Conservation (phyloP, 805 yeast species). For the Lipomyces anomalus region DNA sequence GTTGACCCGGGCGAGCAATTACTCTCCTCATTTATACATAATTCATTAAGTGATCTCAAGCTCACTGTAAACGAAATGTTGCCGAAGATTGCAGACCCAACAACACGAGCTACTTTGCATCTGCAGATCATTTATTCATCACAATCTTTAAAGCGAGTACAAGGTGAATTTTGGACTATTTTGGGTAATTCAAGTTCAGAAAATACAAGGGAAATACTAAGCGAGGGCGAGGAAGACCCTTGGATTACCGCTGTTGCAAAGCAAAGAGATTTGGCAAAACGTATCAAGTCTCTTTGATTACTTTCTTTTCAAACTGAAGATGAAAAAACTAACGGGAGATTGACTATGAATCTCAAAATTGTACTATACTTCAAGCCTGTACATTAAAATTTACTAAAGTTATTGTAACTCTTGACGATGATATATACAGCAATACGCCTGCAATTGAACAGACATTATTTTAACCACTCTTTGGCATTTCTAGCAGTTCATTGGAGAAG, state of each 20-base stretch:
- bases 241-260: constrained; percentile 25
- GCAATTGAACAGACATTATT: constrained; percentile 8
- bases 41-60: constrained; percentile 26
- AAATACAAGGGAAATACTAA: constrained; percentile 5
- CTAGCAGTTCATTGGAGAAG: constrained; percentile 9
- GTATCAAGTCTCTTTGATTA: constrained; percentile 15
- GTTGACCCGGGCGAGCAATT: constrained; percentile 21
- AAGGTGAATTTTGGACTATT: constrained; percentile 58
- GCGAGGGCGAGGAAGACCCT: constrained; percentile 13
- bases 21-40: constrained; percentile 30
- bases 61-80: constrained; percentile 22
- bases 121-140: constrained; percentile 84
- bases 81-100: constrained; percentile 30
- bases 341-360: too few relatives aligned
- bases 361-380: too few relatives aligned
- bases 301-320: too few relatives aligned
- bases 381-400: too few relatives aligned
- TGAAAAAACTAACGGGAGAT: too few relatives aligned
- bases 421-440: too few relatives aligned
- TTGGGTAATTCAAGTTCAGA: constrained; percentile 10
- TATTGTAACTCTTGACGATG: too few relatives aligned
- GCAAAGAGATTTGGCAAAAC: constrained; percentile 23
- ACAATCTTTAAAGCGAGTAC: constrained; percentile 69
- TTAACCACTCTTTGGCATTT: constrained; percentile 53
- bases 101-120: constrained; percentile 53